Base-by-base conservation (phyloP, 805 yeast species). In the Candida khao-thaluensis region DNA sequence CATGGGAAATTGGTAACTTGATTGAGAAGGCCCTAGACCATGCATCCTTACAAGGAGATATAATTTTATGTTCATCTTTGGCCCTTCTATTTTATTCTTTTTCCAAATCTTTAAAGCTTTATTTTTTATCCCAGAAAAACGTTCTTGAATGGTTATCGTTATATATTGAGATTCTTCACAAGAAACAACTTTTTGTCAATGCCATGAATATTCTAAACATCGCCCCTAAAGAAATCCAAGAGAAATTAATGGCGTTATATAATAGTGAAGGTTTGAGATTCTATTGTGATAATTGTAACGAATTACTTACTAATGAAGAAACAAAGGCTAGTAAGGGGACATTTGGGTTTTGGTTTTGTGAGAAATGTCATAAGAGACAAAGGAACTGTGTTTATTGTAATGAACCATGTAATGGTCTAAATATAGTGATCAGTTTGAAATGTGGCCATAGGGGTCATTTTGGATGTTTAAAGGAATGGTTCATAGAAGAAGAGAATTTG, bases 401-500 rank as follows among this genome's bases (percentile, higher is more conserved):
- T 45, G 83, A 76, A 53, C 87, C 95, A 0, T 69, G 90, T 51
- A 77, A 76, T 48, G 95, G 95, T 1, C 66, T 85, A 40, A 72
- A 81, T 11, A 75, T 85, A 11, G 69, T 74, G 66, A 44, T 63
- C 69, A 44, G 68, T 47, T 57, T 84, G 36, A 74, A 67, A 17
- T 91, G 98, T 66, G 97, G 96, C 0, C 98, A 91, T 59, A 71
- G 80, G 41, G 89, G 91, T 1, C 98, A 91, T 62, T 79, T 79
- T 53, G 81, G 80, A 2, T 91, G 98, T 65, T 65, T 88, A 52
- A 71, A 72, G 43, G 71, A 74, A 25, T 91, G 97, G 97, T 81
- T 85, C 52, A 56, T 81, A 15, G 79, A 74, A 1, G 81, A 76
- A 26, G 69, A 66, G 11, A 80, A 82, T 68, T 53, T 62, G 2